phyloP scores from a whole-genome alignment of 148 eudicot genomes.

The Rhododendron mucronatum region DNA sequence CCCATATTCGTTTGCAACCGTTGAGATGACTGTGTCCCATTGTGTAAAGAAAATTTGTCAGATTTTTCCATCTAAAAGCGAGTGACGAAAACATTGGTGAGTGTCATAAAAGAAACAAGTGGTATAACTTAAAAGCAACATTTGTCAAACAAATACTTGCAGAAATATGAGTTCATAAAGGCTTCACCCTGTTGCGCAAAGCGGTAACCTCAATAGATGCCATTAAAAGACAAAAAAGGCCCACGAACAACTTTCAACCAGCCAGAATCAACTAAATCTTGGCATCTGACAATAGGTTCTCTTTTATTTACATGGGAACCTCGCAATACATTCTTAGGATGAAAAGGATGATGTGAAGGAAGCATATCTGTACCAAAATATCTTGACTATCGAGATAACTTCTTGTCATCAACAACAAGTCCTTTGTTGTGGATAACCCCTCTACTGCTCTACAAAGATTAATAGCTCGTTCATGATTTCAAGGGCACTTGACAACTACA shows the following conservation, averaged over 20 bases:
- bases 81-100: neutral
- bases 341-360: neutral
- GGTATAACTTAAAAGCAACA: neutral
- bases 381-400: neutral
- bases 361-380: neutral
- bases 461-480: neutral
- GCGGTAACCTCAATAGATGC: neutral
- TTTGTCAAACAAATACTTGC: neutral
- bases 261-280: neutral
- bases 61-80: slow-evolving; percentile 72
- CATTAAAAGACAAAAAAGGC: neutral
- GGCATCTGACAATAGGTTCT: neutral
- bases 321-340: neutral
- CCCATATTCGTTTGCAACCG: slow-evolving; percentile 34
- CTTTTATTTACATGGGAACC: neutral
- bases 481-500: neutral
- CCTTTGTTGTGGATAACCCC: neutral
- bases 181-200: neutral
- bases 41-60: slow-evolving; percentile 44
- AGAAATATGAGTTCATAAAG: neutral
- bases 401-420: neutral
- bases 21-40: slow-evolving; percentile 47
- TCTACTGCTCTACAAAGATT: neutral
- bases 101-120: neutral
- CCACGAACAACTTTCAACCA: neutral